These are phyloP conservation scores for Cucurbita argyrosperma DNA, from an alignment of 306 rosid genomes.

Conservation along the genomic window DNA sequence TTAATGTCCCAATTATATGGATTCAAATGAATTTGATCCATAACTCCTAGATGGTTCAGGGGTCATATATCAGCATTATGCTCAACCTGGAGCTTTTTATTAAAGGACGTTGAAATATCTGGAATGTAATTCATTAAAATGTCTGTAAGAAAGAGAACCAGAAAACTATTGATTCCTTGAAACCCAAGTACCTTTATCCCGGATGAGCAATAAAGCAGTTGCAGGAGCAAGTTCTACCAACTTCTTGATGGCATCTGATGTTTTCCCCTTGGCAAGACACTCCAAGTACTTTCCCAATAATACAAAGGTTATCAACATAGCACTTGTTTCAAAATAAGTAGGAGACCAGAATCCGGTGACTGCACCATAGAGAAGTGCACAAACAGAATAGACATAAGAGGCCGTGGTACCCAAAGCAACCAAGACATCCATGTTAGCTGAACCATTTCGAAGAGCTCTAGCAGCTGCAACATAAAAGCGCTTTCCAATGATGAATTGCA, in stretches of 20 bases:
- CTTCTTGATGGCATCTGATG: conserved; percentile 98
- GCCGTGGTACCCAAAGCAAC: conserved; percentile 98
- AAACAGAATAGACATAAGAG: conserved; percentile 83
- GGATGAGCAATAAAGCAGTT: conserved; percentile 58
- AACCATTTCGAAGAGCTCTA: conserved; percentile 93
- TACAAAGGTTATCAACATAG: conserved; percentile 97
- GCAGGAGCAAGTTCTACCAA: conserved; percentile 89
- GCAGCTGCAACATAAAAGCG: conserved; percentile 89
- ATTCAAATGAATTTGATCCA: neutral
- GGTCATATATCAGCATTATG: neutral
- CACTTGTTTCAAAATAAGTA: conserved; percentile 93
- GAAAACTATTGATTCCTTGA: neutral
- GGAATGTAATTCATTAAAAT: neutral
- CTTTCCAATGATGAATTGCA: conserved; percentile 81
- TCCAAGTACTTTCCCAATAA: conserved; percentile 93
- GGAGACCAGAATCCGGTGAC: conserved; percentile 92
- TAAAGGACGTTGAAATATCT: neutral
- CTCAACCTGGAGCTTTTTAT: neutral
- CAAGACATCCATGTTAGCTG: conserved; percentile 96
- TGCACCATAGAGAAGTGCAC: conserved; percentile 94
- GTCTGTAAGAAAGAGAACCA: neutral
- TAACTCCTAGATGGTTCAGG: neutral
- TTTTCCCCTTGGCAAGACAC: conserved; percentile 96
- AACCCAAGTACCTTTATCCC: conserved; percentile 49
- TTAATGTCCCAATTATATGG: neutral